Conservation (phyloP, 2,329 filamentous ascomycete species). For the Diaporthe australafricana region DNA sequence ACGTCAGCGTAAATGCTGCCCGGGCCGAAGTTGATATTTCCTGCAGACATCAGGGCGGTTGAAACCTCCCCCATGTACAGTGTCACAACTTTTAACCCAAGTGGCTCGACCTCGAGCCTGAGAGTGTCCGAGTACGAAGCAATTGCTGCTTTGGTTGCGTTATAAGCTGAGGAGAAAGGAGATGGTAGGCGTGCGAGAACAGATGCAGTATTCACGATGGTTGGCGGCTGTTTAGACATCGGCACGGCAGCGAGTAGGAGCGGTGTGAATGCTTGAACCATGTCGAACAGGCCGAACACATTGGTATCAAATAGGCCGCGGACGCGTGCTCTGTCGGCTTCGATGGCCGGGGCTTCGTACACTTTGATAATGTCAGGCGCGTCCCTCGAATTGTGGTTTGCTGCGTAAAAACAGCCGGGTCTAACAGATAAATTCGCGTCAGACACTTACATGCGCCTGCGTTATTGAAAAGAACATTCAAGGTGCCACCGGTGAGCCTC, state of each 20-base stretch:
- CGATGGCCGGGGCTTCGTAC: slow-evolving; percentile 28
- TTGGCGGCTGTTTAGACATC: neutral
- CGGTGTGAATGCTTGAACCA: slow-evolving; percentile 21
- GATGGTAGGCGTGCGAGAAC: slow-evolving; percentile 1
- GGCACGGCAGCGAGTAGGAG: slow-evolving; percentile 23
- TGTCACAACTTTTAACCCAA: neutral
- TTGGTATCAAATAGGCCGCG: slow-evolving; percentile 25
- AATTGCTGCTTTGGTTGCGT: slow-evolving; percentile 28
- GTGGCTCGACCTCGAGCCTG: neutral
- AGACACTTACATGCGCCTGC: neutral
- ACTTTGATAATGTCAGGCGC: neutral
- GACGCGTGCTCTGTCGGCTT: slow-evolving; percentile 26
- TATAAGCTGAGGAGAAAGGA: slow-evolving; percentile 19
- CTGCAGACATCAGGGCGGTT: neutral
- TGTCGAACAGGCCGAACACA: slow-evolving; percentile 28
- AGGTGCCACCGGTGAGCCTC: neutral
- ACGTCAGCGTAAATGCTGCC: neutral
- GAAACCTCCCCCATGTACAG: slow-evolving; percentile 2
- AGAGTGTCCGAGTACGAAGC: slow-evolving; percentile 26
- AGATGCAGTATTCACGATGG: neutral
- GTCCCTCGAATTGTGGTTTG: neutral
- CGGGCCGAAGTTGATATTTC: neutral
- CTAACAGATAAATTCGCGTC: no score
- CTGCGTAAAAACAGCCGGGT: neutral
- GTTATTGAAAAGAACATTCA: neutral